A percentile compares a stretch with the other conserved stretches of the same genome.
Conservation (phyloP, 345 rosid genomes). For the Clarkia xantiana region DNA sequence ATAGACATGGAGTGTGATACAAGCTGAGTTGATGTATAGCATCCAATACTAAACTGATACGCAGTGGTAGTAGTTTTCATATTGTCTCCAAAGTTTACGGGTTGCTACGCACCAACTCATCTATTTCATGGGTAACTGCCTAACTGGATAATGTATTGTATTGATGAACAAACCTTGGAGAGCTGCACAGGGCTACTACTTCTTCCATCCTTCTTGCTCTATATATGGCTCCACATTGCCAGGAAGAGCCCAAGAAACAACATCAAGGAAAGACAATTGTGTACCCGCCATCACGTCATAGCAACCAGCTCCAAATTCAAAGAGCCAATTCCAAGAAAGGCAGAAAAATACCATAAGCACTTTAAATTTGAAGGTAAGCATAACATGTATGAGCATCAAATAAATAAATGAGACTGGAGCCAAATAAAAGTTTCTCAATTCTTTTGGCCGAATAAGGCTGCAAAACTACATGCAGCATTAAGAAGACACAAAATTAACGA, state of each 20-base stretch:
- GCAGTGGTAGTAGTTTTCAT: too few species aligned
- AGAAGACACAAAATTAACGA: neutral
- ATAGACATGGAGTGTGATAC: neutral
- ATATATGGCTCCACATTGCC: slow-evolving; percentile 63
- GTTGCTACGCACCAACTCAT: too few species aligned
- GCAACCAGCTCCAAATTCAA: slow-evolving; percentile 94
- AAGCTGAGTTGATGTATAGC: neutral
- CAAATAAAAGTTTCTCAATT: too few species aligned
- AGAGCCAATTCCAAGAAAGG: slow-evolving; percentile 71
- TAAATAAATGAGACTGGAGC: neutral
- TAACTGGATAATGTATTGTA: neutral
- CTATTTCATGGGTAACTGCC: too few species aligned
- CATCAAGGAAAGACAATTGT: slow-evolving; percentile 40
- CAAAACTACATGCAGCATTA: too few species aligned
- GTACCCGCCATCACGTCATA: slow-evolving; percentile 54
- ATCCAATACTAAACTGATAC: too few species aligned
- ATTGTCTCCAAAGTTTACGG: too few species aligned
- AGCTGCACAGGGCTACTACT: slow-evolving; percentile 80
- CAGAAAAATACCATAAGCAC: slow-evolving; percentile 55
- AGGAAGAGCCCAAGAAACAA: slow-evolving; percentile 36
- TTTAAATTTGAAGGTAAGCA: slow-evolving; percentile 15
- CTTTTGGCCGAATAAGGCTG: too few species aligned
- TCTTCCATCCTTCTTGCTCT: slow-evolving; percentile 68
- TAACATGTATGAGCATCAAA: too few species aligned
- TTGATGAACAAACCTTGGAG: slow-evolving; percentile 44